These are phyloP conservation scores for Phytopythium ostracodes DNA, from an alignment of 352 stramenopile species.

Conservation along the genomic window DNA sequence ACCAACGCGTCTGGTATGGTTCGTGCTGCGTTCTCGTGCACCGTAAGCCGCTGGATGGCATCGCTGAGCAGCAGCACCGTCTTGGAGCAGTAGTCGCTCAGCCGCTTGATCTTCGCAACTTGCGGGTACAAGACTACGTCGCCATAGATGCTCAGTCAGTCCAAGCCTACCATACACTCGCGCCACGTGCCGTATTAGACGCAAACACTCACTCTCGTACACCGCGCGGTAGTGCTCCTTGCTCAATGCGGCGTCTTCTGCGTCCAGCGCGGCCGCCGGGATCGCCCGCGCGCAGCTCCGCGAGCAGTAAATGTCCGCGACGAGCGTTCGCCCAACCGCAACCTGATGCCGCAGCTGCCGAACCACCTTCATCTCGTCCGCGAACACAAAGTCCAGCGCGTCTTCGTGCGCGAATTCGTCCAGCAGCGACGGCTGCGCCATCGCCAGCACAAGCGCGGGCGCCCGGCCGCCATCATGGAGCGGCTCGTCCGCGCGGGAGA, in stretches of 20 bases:
- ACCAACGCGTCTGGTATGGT: slow-evolving; percentile 60
- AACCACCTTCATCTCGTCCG: slow-evolving; percentile 62
- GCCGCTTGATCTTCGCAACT: slow-evolving; percentile 43
- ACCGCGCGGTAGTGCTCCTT: slow-evolving; percentile 45
- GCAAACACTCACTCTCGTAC: slow-evolving; percentile 17
- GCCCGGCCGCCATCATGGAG: slow-evolving; percentile 9
- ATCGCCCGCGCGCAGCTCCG: slow-evolving; percentile 55
- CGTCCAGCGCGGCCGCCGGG: slow-evolving; percentile 21
- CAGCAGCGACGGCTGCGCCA: slow-evolving; percentile 17
- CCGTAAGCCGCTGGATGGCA: slow-evolving; percentile 62
- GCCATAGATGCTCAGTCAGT: not conserved
- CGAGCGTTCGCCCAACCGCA: slow-evolving; percentile 27
- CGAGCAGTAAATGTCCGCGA: slow-evolving; percentile 51
- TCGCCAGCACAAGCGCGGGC: slow-evolving; percentile 20
- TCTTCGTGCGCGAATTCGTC: slow-evolving; percentile 50
- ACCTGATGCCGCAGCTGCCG: slow-evolving; percentile 40
- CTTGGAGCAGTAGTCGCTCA: slow-evolving; percentile 55
- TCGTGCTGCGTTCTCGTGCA: slow-evolving; percentile 60
- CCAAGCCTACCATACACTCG: too few relatives aligned
- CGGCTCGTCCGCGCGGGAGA: not conserved
- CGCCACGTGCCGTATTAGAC: too few relatives aligned
- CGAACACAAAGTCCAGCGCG: slow-evolving; percentile 40
- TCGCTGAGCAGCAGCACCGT: slow-evolving; percentile 60
- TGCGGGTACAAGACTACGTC: slow-evolving; percentile 53
- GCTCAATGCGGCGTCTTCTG: slow-evolving; percentile 15